These are phyloP conservation scores for Phaffomyces antillensis DNA, from an alignment of 805 yeast genomes.

Conservation along the genomic window DNA sequence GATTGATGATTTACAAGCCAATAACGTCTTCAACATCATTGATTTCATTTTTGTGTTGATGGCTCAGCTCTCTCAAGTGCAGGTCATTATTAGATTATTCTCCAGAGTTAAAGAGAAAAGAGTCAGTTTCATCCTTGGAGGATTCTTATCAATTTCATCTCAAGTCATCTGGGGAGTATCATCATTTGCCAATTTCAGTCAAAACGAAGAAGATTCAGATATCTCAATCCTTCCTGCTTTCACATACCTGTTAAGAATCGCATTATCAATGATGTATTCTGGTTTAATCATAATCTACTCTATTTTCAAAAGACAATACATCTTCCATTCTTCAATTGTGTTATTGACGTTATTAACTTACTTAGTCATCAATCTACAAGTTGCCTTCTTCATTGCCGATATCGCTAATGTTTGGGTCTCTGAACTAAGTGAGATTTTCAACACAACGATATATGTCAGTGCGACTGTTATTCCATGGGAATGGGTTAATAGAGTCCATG, in stretches of 20 bases:
- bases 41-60: conserved; percentile 53
- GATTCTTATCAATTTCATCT: conserved; percentile 42
- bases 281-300: conserved; percentile 53
- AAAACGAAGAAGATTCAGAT: conserved; percentile 22
- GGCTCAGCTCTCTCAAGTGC: conserved; percentile 63
- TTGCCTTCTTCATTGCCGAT: conserved; percentile 70
- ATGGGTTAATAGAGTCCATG: conserved; percentile 65
- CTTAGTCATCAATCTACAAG: conserved; percentile 50
- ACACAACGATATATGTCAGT: conserved; percentile 62
- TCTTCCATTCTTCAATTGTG: conserved; percentile 43
- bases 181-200: conserved; percentile 33
- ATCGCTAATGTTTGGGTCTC: conserved; percentile 70
- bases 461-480: conserved; percentile 79
- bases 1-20: conserved; percentile 35
- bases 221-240: conserved; percentile 65
- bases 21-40: conserved; percentile 42
- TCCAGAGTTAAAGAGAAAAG: conserved; percentile 63
- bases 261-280: conserved; percentile 62
- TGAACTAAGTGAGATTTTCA: conserved; percentile 65
- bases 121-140: conserved; percentile 52
- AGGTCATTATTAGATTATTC: conserved; percentile 60
- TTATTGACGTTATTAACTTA: conserved; percentile 50
- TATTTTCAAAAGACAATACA: conserved; percentile 42
- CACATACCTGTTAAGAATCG: conserved; percentile 64
- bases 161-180: conserved; percentile 69